phyloP scores from a whole-genome alignment of 306 rosid species.

The Purshia tridentata region DNA sequence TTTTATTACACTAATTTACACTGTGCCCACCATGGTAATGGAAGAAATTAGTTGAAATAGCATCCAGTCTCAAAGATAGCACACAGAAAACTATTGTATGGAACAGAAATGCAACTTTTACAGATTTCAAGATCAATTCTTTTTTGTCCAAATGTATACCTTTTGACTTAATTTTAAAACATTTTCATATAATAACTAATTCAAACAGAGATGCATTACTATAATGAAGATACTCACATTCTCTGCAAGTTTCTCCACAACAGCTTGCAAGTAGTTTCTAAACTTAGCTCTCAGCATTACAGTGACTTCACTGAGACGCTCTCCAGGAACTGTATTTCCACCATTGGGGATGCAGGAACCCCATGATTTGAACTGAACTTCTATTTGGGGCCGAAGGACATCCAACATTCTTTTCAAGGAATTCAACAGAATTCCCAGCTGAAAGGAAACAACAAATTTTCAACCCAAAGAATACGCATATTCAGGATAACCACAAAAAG shows the following conservation, averaged over 20 bases:
- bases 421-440: slow-evolving; percentile 85
- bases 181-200: background rate
- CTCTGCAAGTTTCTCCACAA: slow-evolving; percentile 82
- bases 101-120: background rate
- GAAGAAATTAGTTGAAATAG: background rate
- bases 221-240: slow-evolving; percentile 60
- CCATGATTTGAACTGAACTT: slow-evolving; percentile 89
- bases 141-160: background rate
- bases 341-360: slow-evolving; percentile 85
- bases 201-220: slow-evolving; percentile 6
- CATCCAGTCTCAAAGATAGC: background rate
- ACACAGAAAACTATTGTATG: background rate
- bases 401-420: slow-evolving; percentile 96
- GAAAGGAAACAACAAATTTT: slow-evolving; percentile 34
- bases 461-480: slow-evolving; percentile 5
- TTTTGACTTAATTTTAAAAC: background rate
- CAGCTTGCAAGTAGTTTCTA: slow-evolving; percentile 81
- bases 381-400: slow-evolving; percentile 77
- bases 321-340: slow-evolving; percentile 85
- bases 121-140: background rate
- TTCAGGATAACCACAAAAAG: background rate
- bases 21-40: background rate
- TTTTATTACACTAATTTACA: background rate
- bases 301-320: slow-evolving; percentile 94
- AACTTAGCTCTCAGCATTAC: slow-evolving; percentile 97